These are phyloP conservation scores for Dimargaris xerosporica DNA, from an alignment of 192 early-diverging fungal genomes.

Conservation along the genomic window DNA sequence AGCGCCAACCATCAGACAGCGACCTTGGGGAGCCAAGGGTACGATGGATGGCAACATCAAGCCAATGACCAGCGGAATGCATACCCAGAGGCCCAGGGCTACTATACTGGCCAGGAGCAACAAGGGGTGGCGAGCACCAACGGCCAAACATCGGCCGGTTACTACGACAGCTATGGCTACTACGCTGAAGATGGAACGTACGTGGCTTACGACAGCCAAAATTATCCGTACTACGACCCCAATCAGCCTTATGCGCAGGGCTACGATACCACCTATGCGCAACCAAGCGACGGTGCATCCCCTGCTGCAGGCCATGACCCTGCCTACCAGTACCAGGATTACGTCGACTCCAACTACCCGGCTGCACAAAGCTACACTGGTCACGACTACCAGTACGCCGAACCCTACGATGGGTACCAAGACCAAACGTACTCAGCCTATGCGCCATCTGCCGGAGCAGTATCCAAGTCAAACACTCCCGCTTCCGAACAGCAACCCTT, in stretches of 20 bases:
- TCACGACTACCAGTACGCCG: background rate
- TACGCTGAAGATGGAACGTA: constrained; percentile 6
- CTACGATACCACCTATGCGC: background rate
- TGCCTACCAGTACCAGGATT: background rate
- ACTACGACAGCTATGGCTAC: constrained; percentile 10
- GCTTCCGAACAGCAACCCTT: background rate
- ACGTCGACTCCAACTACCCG: background rate
- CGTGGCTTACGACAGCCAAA: background rate
- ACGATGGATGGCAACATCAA: background rate
- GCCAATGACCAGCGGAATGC: background rate
- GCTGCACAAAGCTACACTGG: background rate
- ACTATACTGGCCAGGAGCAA: background rate
- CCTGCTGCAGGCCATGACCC: background rate
- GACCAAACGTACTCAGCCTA: background rate
- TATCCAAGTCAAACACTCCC: background rate
- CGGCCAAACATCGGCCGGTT: background rate
- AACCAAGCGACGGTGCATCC: background rate
- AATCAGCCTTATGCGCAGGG: background rate
- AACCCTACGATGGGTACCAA: background rate
- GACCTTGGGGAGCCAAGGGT: background rate
- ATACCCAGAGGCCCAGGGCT: background rate
- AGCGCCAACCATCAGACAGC: background rate
- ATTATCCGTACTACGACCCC: background rate
- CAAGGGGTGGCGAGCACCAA: background rate
- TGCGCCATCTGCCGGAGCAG: background rate